These are phyloP conservation scores for Tremella mesenterica DNA, from an alignment of 768 basidiomycete species.

Conservation along the genomic window DNA sequence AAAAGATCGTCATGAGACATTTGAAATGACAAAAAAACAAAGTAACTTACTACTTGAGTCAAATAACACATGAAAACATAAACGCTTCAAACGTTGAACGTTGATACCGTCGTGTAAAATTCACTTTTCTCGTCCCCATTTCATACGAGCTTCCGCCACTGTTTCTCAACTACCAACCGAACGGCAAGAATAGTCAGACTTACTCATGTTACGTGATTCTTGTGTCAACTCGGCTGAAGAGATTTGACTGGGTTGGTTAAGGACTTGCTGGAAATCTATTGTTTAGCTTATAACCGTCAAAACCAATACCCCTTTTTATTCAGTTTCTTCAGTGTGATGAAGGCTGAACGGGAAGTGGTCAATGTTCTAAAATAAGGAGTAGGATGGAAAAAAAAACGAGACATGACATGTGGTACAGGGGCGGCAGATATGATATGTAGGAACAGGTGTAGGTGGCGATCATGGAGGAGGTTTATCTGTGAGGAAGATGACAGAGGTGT, in stretches of 20 bases:
- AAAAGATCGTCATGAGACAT: neutral
- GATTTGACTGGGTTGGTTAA: neutral
- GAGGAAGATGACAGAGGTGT: too few relatives aligned
- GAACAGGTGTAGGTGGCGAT: too few relatives aligned
- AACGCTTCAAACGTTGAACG: neutral
- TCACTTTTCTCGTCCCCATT: neutral
- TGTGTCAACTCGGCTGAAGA: constrained; percentile 8
- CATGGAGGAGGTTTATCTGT: too few relatives aligned
- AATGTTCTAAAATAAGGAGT: too few relatives aligned
- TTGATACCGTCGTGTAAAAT: neutral
- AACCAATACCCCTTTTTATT: too few relatives aligned
- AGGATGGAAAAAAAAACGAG: too few relatives aligned
- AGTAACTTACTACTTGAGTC: too few relatives aligned
- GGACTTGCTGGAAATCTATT: neutral
- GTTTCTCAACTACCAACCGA: neutral
- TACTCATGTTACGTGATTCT: constrained; percentile 6
- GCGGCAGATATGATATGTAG: too few relatives aligned
- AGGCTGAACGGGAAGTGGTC: too few relatives aligned
- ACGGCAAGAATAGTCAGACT: neutral
- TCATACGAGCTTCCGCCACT: constrained; percentile 10
- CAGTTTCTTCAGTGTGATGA: too few relatives aligned
- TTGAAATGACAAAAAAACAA: neutral
- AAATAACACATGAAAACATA: neutral
- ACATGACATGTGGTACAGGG: too few relatives aligned
- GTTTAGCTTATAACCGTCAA: neutral